Evolutionary conservation across 129 eudicot genomes (phyloP).

Genomic region (Pittosporum tobira): DNA sequence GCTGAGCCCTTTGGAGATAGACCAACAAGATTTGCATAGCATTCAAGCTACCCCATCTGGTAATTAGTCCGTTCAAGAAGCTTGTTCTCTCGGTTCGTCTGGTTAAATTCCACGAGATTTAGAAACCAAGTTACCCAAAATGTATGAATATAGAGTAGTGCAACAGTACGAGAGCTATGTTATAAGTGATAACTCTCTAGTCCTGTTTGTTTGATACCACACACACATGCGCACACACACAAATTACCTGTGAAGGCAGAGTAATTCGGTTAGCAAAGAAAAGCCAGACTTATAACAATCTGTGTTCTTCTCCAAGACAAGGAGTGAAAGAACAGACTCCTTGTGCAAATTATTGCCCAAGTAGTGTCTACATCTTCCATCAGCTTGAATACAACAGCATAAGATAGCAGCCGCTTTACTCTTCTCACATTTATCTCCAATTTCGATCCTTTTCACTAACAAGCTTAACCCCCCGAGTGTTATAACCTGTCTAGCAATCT

Average conservation of each 20-base stretch:
- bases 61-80: conserved; percentile 29
- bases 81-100: conserved; percentile 45
- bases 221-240: too few relatives aligned
- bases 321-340: conserved; percentile 36
- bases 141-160: neutral
- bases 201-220: neutral
- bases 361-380: conserved; percentile 67
- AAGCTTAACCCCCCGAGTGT: conserved; percentile 61
- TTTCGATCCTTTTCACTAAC: conserved; percentile 47
- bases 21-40: conserved; percentile 50
- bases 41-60: conserved; percentile 60
- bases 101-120: conserved; percentile 12
- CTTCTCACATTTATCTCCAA: conserved; percentile 51
- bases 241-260: conserved; percentile 66
- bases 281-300: conserved; percentile 27
- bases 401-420: conserved; percentile 34
- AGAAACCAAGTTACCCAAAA: neutral
- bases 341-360: conserved; percentile 48
- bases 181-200: neutral
- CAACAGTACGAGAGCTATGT: too few relatives aligned
- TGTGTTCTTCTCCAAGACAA: conserved; percentile 24
- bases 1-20: conserved; percentile 50
- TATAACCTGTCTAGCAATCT: conserved; percentile 49
- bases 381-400: conserved; percentile 45
- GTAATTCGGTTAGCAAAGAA: conserved; percentile 44